Evolutionary conservation across 225 moss, liverwort and hornwort genomes (phyloP).

Genomic region (Marchantia paleacea): DNA sequence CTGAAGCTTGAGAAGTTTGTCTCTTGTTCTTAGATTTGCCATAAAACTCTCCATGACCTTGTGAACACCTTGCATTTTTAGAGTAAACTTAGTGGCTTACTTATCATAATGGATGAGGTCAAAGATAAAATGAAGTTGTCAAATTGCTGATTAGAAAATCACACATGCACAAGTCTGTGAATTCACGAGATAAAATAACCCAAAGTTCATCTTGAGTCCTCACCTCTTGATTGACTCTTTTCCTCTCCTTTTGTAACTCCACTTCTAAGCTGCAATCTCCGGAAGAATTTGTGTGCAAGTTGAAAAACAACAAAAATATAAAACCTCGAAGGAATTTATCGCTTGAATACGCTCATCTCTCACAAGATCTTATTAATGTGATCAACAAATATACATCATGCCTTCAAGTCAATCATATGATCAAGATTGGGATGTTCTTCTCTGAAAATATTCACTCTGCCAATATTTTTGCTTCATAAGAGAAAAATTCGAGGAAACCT

Average conservation of each 20-base stretch:
- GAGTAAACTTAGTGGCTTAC: background rate
- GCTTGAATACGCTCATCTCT: background rate
- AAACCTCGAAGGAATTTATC: too few relatives aligned
- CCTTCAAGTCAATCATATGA: too few relatives aligned
- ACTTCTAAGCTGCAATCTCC: constrained; percentile 66
- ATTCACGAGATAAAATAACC: too few relatives aligned
- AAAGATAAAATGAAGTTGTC: background rate
- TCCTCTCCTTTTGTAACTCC: constrained; percentile 71
- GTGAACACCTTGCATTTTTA: background rate
- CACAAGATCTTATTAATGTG: background rate
- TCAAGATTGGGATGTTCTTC: background rate
- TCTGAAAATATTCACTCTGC: background rate
- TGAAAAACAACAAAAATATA: constrained; percentile 22
- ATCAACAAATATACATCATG: too few relatives aligned
- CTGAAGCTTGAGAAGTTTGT: constrained; percentile 54
- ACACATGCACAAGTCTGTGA: background rate
- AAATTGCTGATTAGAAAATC: background rate
- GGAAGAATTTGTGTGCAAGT: constrained; percentile 55
- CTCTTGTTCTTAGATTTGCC: constrained; percentile 67
- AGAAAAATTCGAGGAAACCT: background rate
- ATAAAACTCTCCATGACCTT: constrained; percentile 65
- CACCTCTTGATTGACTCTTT: constrained; percentile 37
- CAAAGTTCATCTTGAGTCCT: background rate
- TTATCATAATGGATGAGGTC: background rate
- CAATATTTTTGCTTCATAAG: background rate